Percentiles rank a stretch among this genome's conserved stretches.
These are phyloP conservation scores for Pholiota adiposa DNA, from an alignment of 1,284 basidiomycete species.

Conservation along the genomic window DNA sequence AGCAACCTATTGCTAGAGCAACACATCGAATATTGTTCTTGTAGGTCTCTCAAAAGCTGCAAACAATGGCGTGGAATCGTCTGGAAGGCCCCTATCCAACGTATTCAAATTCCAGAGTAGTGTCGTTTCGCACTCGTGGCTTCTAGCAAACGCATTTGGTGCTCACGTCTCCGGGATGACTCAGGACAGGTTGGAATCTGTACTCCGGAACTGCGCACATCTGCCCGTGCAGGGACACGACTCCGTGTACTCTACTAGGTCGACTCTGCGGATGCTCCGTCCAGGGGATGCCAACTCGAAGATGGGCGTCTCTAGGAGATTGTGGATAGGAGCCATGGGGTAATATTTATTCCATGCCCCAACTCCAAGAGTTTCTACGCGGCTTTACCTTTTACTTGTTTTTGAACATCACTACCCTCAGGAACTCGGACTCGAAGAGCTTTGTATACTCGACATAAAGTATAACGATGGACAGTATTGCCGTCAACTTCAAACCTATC, in stretches of 20 bases:
- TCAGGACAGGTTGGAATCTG: background rate
- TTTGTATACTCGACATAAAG: too few relatives aligned
- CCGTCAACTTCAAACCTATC: too few relatives aligned
- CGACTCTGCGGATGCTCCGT: background rate
- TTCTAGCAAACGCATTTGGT: background rate
- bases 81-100: background rate
- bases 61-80: background rate
- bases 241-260: background rate
- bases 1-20: constrained; percentile 8
- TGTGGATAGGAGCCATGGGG: too few relatives aligned
- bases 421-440: too few relatives aligned
- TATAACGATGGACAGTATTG: too few relatives aligned
- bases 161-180: background rate
- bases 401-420: too few relatives aligned
- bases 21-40: background rate
- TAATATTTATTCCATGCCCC: too few relatives aligned
- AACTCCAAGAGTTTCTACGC: too few relatives aligned
- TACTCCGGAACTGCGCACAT: background rate
- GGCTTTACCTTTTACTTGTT: too few relatives aligned
- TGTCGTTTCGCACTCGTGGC: background rate
- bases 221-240: constrained; percentile 5
- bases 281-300: background rate
- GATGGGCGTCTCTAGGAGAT: too few relatives aligned
- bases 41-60: background rate
- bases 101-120: background rate